Evolutionary conservation across 1,139 yeast species (phyloP), one percentile per base, ranked within the genome.

Genomic region (Protomyces gravidus): DNA sequence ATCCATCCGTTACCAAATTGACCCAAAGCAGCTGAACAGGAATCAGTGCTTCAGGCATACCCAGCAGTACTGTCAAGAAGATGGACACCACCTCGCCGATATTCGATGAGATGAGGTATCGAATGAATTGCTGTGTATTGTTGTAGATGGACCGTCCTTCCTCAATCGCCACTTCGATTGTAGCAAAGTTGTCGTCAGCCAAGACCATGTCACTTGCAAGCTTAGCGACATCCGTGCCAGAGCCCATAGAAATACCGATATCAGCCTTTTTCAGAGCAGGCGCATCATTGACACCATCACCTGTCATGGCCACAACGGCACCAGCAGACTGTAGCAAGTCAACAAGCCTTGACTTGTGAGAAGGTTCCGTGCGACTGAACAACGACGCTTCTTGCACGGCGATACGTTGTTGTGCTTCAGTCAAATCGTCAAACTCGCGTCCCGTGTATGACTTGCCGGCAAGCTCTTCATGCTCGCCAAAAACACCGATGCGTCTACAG

Each of bases 171-270:
- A 77, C 74, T 67, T 78, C 78, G 64, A 79, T 78, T 32, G 81
- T 76, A 6, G 80, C 77, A 69, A 79, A 79, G 65, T 79, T 79
- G 65, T 79, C 68, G 49, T 70, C 73, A 3, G 80, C 73, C 70
- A 80, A 71, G 23, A 80, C 82, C 72, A 80, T 77, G 68, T 80
- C 84, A 7, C 82, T 77, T 1, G 84, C 84, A 61, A 80, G 76
- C 64, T 80, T 78, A 15, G 84, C 84, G 49, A 80, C 84, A 68
- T 80, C 84, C 1, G 83, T 79, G 3, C 77, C 77, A 7, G 75
- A 69, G 0, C 77, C 77, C 77, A 74, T 74, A 3, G 76, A 73
- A 55, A 73, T 65, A 55, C 76, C 76, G 60, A 73, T 72, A 63
- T 73, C 76, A 3, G 76, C 76, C 57, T 69, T 70, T 63, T 73